A percentile compares a stretch with the other conserved stretches of the same genome.
These are phyloP conservation scores for Curvularia lunata DNA, from an alignment of 2,329 filamentous ascomycete species.

Conservation along the genomic window DNA sequence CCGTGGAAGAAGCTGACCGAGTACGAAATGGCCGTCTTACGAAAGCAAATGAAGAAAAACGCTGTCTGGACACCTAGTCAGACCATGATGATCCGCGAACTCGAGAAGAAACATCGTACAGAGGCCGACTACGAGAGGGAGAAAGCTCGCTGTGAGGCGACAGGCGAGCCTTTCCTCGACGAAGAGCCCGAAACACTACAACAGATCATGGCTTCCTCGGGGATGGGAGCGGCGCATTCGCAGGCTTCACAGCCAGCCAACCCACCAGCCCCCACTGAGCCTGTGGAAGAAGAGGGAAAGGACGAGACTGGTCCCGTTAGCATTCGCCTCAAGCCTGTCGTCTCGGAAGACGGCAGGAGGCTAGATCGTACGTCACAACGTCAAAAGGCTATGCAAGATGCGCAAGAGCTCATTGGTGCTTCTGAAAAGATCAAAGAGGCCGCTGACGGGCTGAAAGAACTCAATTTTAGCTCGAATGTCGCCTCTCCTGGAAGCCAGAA, in stretches of 20 bases:
- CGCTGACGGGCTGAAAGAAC: constrained; percentile 44
- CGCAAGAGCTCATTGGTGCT: constrained; percentile 46
- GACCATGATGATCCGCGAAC: constrained; percentile 82
- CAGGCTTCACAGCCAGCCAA: constrained; percentile 21
- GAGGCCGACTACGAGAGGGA: constrained; percentile 58
- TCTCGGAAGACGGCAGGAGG: constrained; percentile 80
- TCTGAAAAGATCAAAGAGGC: constrained; percentile 44
- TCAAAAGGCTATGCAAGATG: constrained; percentile 56
- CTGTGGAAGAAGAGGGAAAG: constrained; percentile 35
- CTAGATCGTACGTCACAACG: constrained; percentile 68
- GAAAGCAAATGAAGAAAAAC: constrained; percentile 92
- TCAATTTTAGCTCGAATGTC: constrained; percentile 35
- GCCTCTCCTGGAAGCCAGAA: constrained; percentile 28
- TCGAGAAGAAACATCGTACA: constrained; percentile 71
- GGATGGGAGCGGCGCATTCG: constrained; percentile 23
- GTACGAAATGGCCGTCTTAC: constrained; percentile 72
- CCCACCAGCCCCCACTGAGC: constrained; percentile 19
- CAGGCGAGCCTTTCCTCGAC: constrained; percentile 69
- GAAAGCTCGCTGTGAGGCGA: constrained; percentile 63
- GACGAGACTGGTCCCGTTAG: constrained; percentile 72
- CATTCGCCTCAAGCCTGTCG: constrained; percentile 78
- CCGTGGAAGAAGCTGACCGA: constrained; percentile 71
- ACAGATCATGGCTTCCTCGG: constrained; percentile 30
- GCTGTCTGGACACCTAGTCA: constrained; percentile 83
- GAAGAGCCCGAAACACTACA: constrained; percentile 50